These are phyloP conservation scores for Colletotrichum sp. DNA, from an alignment of 2,329 filamentous ascomycete species.

Conservation along the genomic window DNA sequence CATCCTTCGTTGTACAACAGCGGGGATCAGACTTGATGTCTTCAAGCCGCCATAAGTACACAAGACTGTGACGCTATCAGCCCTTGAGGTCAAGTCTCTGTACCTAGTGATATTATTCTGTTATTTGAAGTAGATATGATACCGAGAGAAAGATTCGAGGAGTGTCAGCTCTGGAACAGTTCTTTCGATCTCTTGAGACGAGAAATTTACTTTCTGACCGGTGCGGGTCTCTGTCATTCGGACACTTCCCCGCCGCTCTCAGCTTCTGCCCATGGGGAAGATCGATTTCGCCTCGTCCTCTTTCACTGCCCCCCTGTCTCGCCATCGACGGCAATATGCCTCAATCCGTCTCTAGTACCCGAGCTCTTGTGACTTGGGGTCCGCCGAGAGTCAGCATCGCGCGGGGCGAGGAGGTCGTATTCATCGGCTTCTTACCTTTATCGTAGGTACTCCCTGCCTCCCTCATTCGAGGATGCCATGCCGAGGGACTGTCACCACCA, in stretches of 20 bases:
- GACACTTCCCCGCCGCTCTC: background rate
- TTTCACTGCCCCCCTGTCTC: background rate
- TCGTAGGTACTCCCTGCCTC: background rate
- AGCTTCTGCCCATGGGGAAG: background rate
- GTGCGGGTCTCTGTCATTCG: background rate
- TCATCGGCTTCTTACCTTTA: background rate
- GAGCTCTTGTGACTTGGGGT: background rate
- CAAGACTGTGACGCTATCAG: background rate
- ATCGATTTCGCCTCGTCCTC: background rate
- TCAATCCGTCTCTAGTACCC: background rate
- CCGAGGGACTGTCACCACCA: too few relatives aligned
- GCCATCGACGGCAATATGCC: background rate
- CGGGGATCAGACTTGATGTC: background rate
- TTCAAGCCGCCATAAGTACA: background rate
- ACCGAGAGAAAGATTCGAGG: background rate
- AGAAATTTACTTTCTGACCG: background rate
- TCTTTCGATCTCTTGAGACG: background rate
- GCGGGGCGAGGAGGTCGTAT: background rate
- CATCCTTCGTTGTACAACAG: background rate
- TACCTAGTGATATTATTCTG: background rate
- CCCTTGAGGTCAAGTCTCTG: background rate
- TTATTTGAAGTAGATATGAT: background rate
- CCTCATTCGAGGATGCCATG: background rate
- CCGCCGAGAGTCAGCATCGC: background rate
- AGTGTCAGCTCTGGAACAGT: background rate